Evolutionary conservation across 2,329 filamentous ascomycete species (phyloP).

Genomic region (Colletotrichum endophyticum): DNA sequence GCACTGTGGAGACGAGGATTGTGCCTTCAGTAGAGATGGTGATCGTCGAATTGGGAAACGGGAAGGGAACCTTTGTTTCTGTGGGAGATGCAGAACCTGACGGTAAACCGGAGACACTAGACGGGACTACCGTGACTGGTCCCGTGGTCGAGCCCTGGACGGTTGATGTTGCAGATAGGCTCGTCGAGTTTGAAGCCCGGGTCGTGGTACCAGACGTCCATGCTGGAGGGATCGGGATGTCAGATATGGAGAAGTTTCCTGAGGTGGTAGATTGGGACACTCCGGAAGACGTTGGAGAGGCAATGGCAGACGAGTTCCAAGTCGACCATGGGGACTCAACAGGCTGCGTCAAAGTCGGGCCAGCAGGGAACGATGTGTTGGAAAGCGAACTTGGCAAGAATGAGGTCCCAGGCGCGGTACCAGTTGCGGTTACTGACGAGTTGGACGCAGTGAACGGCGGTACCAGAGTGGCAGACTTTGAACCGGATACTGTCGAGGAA

Average conservation of each 20-base stretch:
- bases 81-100: background rate
- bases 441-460: background rate
- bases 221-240: background rate
- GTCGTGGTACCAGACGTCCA: background rate
- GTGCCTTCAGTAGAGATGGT: background rate
- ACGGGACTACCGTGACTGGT: background rate
- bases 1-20: background rate
- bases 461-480: background rate
- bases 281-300: background rate
- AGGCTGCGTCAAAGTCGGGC: background rate
- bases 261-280: background rate
- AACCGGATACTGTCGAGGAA: background rate
- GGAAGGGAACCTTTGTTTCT: background rate
- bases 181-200: background rate
- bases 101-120: background rate
- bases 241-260: background rate
- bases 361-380: background rate
- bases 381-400: background rate
- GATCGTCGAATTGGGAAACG: background rate
- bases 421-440: background rate
- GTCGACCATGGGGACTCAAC: conserved; percentile 3
- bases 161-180: background rate
- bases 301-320: background rate
- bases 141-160: background rate
- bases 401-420: background rate